phyloP scores from a whole-genome alignment of 768 basidiomycete species.

The Termitomyces titanicus region DNA sequence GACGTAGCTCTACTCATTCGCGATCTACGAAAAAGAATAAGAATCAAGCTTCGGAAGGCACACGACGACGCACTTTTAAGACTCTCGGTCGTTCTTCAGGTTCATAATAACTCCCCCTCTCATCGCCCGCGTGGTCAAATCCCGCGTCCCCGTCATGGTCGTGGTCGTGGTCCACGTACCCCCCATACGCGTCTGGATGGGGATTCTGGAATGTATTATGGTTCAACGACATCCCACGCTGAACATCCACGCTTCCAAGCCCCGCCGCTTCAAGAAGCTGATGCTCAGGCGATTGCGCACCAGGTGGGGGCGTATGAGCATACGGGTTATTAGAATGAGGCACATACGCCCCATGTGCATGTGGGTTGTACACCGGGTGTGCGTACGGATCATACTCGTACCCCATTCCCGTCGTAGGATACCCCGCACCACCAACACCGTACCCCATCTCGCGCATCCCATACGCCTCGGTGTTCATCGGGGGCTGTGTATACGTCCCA shows the following conservation, averaged over 20 bases:
- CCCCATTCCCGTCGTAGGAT: not conserved
- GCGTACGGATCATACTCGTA: not conserved
- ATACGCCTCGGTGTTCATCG: not conserved
- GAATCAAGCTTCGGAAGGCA: too few relatives aligned
- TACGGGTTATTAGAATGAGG: too few relatives aligned
- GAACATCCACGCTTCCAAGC: slow-evolving; percentile 6
- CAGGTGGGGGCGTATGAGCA: too few relatives aligned
- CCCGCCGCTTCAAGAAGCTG: slow-evolving; percentile 21
- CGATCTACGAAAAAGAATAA: too few relatives aligned
- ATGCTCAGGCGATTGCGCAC: too few relatives aligned
- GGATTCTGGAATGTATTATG: not conserved
- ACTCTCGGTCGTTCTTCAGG: not conserved
- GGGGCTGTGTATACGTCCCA: not conserved
- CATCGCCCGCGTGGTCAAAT: not conserved
- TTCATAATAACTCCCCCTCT: not conserved
- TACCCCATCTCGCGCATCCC: not conserved
- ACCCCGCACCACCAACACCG: not conserved
- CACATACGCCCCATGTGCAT: too few relatives aligned
- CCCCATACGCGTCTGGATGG: slow-evolving; percentile 29
- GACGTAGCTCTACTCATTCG: too few relatives aligned
- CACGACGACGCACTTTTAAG: not conserved
- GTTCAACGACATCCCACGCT: slow-evolving; percentile 17
- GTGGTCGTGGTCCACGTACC: slow-evolving; percentile 13
- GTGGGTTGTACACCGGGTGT: too few relatives aligned
- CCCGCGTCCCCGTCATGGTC: not conserved